Conservation (phyloP, 768 basidiomycete species). For the Lentinus brumalis region DNA sequence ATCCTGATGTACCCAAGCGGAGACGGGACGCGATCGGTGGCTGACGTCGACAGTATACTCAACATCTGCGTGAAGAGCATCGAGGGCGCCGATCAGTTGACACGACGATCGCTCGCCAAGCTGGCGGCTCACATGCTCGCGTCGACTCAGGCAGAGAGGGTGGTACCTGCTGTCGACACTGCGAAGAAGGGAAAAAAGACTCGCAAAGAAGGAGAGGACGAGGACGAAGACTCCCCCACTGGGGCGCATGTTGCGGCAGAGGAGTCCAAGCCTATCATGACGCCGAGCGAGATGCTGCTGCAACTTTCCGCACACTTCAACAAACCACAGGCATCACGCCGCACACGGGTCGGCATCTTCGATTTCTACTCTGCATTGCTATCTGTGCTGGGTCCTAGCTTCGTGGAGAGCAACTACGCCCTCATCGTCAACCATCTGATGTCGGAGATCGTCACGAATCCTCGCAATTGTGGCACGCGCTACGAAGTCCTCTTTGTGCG, state of each 20-base stretch:
- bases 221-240: conserved; percentile 53
- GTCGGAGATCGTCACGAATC: conserved; percentile 69
- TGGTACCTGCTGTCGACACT: conserved; percentile 45
- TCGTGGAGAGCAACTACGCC: conserved; percentile 82
- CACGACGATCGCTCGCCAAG: conserved; percentile 76
- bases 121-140: conserved; percentile 85
- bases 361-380: conserved; percentile 86
- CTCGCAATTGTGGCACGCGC: conserved; percentile 54
- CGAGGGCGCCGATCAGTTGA: conserved; percentile 81
- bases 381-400: conserved; percentile 69
- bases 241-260: conserved; percentile 44
- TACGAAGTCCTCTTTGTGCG: conserved; percentile 77
- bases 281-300: conserved; percentile 78
- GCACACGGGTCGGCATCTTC: conserved; percentile 81
- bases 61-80: conserved; percentile 68
- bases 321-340: conserved; percentile 65
- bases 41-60: conserved; percentile 80
- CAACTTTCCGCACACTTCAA: conserved; percentile 83
- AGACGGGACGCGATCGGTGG: conserved; percentile 53
- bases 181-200: conserved; percentile 63
- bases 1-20: conserved; percentile 61
- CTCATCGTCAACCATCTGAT: conserved; percentile 79
- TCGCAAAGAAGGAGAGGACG: conserved; percentile 46
- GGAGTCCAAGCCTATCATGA: conserved; percentile 68
- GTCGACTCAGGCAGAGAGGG: conserved; percentile 73